Evolutionary conservation across 371 early-diverging fungal genomes (phyloP), one percentile per base, ranked within the genome.

Genomic region (Lichtheimia ramosa): DNA sequence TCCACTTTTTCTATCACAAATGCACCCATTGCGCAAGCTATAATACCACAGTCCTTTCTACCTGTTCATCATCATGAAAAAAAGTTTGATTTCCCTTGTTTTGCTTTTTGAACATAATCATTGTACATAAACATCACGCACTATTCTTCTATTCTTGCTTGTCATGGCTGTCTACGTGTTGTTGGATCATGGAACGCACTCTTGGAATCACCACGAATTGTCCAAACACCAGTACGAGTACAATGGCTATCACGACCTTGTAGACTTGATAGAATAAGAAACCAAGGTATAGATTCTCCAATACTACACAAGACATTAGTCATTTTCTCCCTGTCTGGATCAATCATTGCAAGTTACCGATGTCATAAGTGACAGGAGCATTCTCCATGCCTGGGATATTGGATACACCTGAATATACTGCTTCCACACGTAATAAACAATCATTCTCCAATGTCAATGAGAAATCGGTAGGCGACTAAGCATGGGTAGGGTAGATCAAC

Each of bases 1-100:
- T 89, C 73, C 96, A 96, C 65, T 98, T 97, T 68, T 63, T 97
- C 43, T 96, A 96, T 73, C 97, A 98, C 78, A 95, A 95, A 69
- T 98, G 99, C 70, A 71, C 69, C 6, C 58, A 79, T 16, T 98
- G 99, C 73, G 67, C 73, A n/a, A 92, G 94, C n/a, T 98, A 93
- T 70, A 98, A 96, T 71, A 97, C 97, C 7, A 92, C 91, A 59
- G 86, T 94, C 0, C 65, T 94, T 51, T 74, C 82, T 42, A 93
- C 92, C 6, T 70, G 6, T 10, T 34, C 34, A 8, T 8, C 34
- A 34, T 34, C 34, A 34, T 34, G 34, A 34, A 34, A 28, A 34
- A 28, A 34, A 10, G 6, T 34, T 34, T 34, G 34, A 8, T 34
- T 34, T 34, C 10, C 34, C 6, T 34, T 10, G 34, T 34, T 34